phyloP scores from a whole-genome alignment of 805 yeast species.

The Groenewaldozyma tartarivorans region DNA sequence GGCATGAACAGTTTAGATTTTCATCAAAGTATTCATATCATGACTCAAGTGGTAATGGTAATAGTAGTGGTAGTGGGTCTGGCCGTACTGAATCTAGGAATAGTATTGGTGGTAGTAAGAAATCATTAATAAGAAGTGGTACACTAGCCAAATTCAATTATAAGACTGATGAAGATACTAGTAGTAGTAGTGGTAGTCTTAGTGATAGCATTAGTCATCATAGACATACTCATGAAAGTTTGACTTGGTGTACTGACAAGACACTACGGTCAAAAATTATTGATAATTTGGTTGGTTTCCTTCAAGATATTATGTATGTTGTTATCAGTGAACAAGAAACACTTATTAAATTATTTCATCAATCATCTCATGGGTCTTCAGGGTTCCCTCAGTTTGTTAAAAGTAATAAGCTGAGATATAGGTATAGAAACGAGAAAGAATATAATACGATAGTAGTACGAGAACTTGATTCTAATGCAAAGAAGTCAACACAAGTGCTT shows the following conservation, averaged over 20 bases:
- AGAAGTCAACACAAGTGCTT: slow-evolving; percentile 38
- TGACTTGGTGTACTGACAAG: slow-evolving; percentile 6
- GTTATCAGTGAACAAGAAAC: slow-evolving; percentile 37
- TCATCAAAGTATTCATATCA: background rate
- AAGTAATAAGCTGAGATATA: slow-evolving; percentile 11
- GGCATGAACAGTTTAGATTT: slow-evolving; percentile 13
- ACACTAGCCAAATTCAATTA: slow-evolving; percentile 15
- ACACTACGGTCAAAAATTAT: slow-evolving; percentile 5
- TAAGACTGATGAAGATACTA: background rate
- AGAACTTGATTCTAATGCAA: slow-evolving; percentile 37
- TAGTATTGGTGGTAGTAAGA: slow-evolving; percentile 1
- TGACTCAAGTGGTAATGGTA: background rate
- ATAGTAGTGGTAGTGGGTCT: slow-evolving; percentile 1
- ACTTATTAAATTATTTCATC: slow-evolving; percentile 35
- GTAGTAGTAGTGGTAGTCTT: background rate
- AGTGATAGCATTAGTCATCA: background rate
- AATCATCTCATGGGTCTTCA: slow-evolving; percentile 30
- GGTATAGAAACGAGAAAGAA: slow-evolving; percentile 18
- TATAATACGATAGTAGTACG: slow-evolving; percentile 24
- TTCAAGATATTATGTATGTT: slow-evolving; percentile 8
- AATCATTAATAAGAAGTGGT: slow-evolving; percentile 17
- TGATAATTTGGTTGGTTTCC: slow-evolving; percentile 1
- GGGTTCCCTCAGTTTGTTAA: slow-evolving; percentile 38
- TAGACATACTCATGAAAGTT: slow-evolving; percentile 2
- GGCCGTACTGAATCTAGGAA: background rate